Conservation (phyloP, 177 flowering plant genomes). For the Vitis hybrid region DNA sequence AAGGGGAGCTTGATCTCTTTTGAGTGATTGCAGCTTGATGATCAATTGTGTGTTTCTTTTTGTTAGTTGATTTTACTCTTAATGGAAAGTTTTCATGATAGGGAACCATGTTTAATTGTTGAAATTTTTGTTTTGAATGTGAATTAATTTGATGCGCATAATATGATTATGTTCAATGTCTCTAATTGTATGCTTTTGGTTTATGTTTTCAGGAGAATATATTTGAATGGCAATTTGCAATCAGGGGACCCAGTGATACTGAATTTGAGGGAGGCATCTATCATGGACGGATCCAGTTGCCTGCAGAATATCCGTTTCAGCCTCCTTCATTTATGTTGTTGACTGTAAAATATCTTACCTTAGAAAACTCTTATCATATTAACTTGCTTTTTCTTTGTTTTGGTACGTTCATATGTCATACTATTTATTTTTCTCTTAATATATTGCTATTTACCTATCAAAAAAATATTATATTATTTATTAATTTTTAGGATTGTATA, state of each 20-base stretch:
- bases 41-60: neutral
- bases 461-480: neutral
- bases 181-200: neutral
- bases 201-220: constrained; percentile 75
- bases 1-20: no score
- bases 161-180: neutral
- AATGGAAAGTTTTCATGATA: no score
- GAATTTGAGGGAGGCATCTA: constrained; percentile 98
- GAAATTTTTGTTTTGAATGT: no score
- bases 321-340: constrained; percentile 53
- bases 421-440: neutral
- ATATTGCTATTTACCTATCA: no score
- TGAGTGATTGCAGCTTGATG: neutral
- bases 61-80: neutral
- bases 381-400: neutral
- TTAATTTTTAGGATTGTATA: neutral
- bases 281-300: constrained; percentile 88
- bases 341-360: constrained; percentile 27
- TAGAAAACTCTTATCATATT: neutral
- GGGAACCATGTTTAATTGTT: no score
- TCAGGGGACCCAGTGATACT: constrained; percentile 80
- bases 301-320: constrained; percentile 52
- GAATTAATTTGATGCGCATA: neutral
- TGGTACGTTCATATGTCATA: neutral
- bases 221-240: constrained; percentile 99